Evolutionary conservation across 2,329 filamentous ascomycete species (phyloP).

Genomic region (Hymenoscyphus occultus): DNA sequence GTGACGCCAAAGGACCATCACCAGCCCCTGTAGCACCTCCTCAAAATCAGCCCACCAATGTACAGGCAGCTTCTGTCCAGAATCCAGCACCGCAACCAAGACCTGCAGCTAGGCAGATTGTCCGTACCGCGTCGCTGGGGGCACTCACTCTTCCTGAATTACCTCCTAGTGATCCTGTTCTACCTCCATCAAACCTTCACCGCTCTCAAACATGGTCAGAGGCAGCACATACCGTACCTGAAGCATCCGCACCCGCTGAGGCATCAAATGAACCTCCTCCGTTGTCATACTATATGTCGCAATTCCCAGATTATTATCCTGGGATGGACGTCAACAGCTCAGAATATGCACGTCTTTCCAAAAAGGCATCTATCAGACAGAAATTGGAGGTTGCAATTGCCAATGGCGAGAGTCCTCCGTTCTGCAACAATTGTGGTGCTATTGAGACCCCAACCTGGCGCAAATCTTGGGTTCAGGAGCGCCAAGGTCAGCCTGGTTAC

Average conservation of each 20-base stretch:
- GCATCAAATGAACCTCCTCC: constrained; percentile 1
- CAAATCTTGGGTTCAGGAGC: constrained; percentile 80
- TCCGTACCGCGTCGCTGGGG: constrained; percentile 33
- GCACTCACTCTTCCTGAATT: constrained; percentile 37
- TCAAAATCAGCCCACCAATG: constrained; percentile 3
- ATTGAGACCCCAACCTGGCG: constrained; percentile 97
- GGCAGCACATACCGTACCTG: constrained; percentile 43
- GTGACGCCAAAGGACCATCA: background rate
- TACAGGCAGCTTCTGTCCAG: background rate
- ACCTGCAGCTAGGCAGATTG: constrained; percentile 41
- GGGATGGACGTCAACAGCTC: background rate
- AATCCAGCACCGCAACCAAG: constrained; percentile 36
- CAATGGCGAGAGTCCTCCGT: constrained; percentile 82
- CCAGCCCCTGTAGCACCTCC: background rate
- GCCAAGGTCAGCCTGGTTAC: constrained; percentile 65
- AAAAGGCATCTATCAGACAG: constrained; percentile 43
- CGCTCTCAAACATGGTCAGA: constrained; percentile 45
- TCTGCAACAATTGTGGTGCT: constrained; percentile 87
- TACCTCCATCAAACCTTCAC: constrained; percentile 41
- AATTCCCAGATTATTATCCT: constrained; percentile 2
- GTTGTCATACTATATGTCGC: constrained; percentile 8
- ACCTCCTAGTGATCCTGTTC: constrained; percentile 51
- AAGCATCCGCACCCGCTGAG: constrained; percentile 27
- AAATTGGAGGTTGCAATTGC: constrained; percentile 62
- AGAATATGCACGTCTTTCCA: constrained; percentile 25